Conservation (phyloP, 75 land plant species). For the Sequoia sempervirens region DNA sequence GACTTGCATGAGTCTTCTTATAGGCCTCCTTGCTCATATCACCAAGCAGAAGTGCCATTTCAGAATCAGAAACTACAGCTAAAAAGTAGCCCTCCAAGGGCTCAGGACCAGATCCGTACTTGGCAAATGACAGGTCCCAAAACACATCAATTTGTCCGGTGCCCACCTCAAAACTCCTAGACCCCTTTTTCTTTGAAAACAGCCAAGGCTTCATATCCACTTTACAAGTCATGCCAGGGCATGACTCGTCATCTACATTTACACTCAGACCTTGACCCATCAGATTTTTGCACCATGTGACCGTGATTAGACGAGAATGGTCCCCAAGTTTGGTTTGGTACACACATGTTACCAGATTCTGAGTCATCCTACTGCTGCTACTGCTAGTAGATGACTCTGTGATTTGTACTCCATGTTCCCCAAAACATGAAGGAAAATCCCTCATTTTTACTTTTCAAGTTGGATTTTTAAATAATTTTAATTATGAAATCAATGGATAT, state of each 20-base stretch:
- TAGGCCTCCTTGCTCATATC: constrained; percentile 74
- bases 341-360: constrained; percentile 72
- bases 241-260: constrained; percentile 55
- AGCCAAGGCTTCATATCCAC: constrained; percentile 89
- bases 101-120: constrained; percentile 81
- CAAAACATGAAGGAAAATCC: constrained; percentile 91
- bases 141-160: constrained; percentile 53
- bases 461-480: not conserved
- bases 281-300: constrained; percentile 82
- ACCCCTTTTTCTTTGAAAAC: constrained; percentile 90
- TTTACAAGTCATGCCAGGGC: constrained; percentile 63
- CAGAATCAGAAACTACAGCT: constrained; percentile 54
- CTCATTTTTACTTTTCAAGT: constrained; percentile 30
- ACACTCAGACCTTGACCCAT: constrained; percentile 89
- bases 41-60: constrained; percentile 71
- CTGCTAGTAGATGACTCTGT: constrained; percentile 40
- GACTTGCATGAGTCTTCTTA: constrained; percentile 48
- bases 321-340: constrained; percentile 57
- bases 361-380: constrained; percentile 33
- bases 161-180: constrained; percentile 58
- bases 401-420: constrained; percentile 87
- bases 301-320: constrained; percentile 48
- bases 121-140: constrained; percentile 87
- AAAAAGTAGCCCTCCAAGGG: constrained; percentile 74
- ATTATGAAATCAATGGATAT: not conserved